Conservation (phyloP, 331 rosid species). For the Pyrus hybrid region DNA sequence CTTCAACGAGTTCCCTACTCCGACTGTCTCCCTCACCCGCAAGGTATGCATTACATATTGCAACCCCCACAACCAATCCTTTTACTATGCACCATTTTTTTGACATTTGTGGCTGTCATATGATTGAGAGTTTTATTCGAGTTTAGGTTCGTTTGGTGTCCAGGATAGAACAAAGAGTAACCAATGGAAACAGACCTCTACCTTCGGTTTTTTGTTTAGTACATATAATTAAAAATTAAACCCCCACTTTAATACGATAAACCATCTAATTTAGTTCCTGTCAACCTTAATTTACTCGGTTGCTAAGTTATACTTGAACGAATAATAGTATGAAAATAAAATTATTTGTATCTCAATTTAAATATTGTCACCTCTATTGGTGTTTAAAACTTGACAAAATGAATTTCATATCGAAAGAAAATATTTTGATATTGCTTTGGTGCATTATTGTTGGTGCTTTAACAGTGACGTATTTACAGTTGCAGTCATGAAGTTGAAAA, state of each 20-base stretch:
- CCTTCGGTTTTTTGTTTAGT: too few species aligned
- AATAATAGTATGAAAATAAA: not conserved
- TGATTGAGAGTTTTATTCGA: too few species aligned
- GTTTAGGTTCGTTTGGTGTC: too few species aligned
- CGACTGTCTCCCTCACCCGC: constrained; percentile 63
- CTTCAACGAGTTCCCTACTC: constrained; percentile 52
- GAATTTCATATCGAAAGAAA: not conserved
- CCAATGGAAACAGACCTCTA: too few species aligned
- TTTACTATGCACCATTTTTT: too few species aligned
- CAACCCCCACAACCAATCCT: too few species aligned
- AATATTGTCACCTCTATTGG: not conserved
- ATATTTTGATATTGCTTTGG: not conserved
- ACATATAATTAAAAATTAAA: too few species aligned
- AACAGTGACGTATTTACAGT: not conserved
- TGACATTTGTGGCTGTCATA: too few species aligned
- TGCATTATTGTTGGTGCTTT: not conserved
- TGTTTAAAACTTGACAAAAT: not conserved
- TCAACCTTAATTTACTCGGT: not conserved
- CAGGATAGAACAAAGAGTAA: too few species aligned
- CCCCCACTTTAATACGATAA: not conserved
- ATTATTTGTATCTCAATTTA: not conserved
- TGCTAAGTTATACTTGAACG: not conserved
- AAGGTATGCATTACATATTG: constrained; percentile 44
- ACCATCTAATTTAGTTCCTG: not conserved
- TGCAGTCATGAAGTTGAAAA: too few species aligned